Evolutionary conservation across 768 basidiomycete species (phyloP).

Genomic region (Auricularia sp.): DNA sequence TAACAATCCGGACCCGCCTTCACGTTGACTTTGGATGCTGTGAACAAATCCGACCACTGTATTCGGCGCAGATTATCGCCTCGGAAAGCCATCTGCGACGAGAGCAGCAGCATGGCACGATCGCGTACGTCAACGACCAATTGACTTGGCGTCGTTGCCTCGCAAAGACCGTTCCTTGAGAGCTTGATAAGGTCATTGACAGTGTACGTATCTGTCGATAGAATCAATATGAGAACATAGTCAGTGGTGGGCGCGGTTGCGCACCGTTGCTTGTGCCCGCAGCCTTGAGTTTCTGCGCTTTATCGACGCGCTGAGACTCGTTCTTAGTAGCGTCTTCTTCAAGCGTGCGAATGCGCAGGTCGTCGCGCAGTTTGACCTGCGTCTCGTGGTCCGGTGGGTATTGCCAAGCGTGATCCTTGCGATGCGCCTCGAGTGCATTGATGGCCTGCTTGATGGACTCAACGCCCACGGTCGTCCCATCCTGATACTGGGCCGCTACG

Average conservation of each 20-base stretch:
- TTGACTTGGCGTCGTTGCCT: no score
- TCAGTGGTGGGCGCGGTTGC: no score
- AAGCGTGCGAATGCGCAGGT: conserved; percentile 1
- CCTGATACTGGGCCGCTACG: conserved; percentile 10
- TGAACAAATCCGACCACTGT: no score
- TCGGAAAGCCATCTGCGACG: no score
- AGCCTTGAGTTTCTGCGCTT: conserved; percentile 5
- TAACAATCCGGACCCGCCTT: no score
- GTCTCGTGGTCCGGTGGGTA: background rate
- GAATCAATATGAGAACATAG: no score
- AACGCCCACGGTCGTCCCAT: conserved; percentile 19
- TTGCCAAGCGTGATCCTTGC: conserved; percentile 6
- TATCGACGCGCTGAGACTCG: background rate
- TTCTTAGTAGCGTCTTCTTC: conserved; percentile 3
- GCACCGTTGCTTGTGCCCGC: conserved; percentile 1
- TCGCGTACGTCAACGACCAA: no score
- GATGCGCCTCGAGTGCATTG: conserved; percentile 20
- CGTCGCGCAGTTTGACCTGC: conserved; percentile 1
- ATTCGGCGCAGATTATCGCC: no score
- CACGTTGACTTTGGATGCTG: no score
- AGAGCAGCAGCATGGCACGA: no score
- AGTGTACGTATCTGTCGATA: conserved; percentile 24
- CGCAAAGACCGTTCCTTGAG: no score
- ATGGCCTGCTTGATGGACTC: conserved; percentile 20
- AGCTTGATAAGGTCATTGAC: no score